These are phyloP conservation scores for Eucalyptus erythrocorys DNA, from an alignment of 345 rosid genomes.

Conservation along the genomic window DNA sequence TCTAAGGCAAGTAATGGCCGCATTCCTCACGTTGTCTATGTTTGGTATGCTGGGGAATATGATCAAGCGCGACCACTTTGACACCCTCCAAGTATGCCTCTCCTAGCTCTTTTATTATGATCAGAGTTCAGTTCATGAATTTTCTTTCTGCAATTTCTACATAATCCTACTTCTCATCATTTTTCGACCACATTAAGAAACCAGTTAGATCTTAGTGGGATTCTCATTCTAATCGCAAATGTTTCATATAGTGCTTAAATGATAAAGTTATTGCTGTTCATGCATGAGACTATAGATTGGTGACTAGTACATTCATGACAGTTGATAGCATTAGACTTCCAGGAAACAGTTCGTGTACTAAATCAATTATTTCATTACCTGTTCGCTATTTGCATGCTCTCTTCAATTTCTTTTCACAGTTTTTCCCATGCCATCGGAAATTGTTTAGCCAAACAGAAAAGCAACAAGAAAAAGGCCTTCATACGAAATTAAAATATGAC, in stretches of 20 bases:
- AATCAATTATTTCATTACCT: neutral
- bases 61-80: conserved; percentile 24
- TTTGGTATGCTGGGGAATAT: conserved; percentile 22
- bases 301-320: neutral
- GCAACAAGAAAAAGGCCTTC: neutral
- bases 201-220: neutral
- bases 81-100: conserved; percentile 3
- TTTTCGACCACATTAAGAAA: neutral
- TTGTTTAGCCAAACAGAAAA: neutral
- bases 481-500: neutral
- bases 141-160: neutral
- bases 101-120: neutral
- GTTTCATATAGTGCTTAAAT: neutral
- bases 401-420: neutral
- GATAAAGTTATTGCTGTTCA: neutral
- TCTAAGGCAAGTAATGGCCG: neutral
- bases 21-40: neutral
- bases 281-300: neutral
- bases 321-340: neutral
- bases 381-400: neutral
- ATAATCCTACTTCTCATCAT: neutral
- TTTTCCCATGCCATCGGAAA: neutral
- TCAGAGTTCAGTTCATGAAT: neutral
- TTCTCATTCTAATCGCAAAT: neutral
- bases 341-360: neutral